These are phyloP conservation scores for Kodamaea ohmeri DNA, from an alignment of 1,139 yeast genomes.

Conservation along the genomic window DNA sequence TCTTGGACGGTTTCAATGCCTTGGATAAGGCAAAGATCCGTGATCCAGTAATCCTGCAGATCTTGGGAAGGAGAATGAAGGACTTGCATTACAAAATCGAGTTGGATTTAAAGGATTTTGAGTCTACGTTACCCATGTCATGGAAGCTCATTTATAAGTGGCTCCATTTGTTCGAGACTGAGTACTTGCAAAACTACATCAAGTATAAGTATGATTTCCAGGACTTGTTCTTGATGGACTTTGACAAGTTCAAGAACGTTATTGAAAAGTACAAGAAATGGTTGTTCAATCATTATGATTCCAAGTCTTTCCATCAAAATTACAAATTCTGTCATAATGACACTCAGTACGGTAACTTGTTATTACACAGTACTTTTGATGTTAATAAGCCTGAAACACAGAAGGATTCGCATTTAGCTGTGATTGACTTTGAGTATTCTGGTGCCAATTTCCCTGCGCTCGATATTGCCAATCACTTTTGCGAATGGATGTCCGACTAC, in stretches of 20 bases:
- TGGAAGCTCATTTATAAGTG: conserved; percentile 76
- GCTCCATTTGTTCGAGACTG: conserved; percentile 54
- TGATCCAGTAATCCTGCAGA: conserved; percentile 71
- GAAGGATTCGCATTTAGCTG: conserved; percentile 74
- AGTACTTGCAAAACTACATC: conserved; percentile 29
- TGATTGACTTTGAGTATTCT: conserved; percentile 93
- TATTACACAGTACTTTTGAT: conserved; percentile 45
- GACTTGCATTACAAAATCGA: conserved; percentile 82
- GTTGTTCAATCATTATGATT: conserved; percentile 56
- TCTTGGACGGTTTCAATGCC: conserved; percentile 76
- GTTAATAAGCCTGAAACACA: conserved; percentile 35
- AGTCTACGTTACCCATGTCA: conserved; percentile 46
- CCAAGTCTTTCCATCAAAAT: conserved; percentile 40
- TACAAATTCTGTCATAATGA: conserved; percentile 90
- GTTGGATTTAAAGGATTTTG: conserved; percentile 48
- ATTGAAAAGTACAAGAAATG: conserved; percentile 56
- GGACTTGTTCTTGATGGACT: conserved; percentile 48
- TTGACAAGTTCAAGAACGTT: conserved; percentile 46
- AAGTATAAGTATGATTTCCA: conserved; percentile 30
- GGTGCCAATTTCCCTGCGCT: conserved; percentile 91
- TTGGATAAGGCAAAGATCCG: conserved; percentile 71
- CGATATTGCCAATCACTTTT: conserved; percentile 84
- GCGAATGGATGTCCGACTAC: conserved; percentile 97
- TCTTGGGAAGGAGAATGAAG: conserved; percentile 94
- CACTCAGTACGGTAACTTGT: conserved; percentile 90